A percentile compares a stretch with the other conserved stretches of the same genome.
phyloP scores from a whole-genome alignment of 2,329 filamentous ascomycete species.

The Lasiodiplodia theobromae region DNA sequence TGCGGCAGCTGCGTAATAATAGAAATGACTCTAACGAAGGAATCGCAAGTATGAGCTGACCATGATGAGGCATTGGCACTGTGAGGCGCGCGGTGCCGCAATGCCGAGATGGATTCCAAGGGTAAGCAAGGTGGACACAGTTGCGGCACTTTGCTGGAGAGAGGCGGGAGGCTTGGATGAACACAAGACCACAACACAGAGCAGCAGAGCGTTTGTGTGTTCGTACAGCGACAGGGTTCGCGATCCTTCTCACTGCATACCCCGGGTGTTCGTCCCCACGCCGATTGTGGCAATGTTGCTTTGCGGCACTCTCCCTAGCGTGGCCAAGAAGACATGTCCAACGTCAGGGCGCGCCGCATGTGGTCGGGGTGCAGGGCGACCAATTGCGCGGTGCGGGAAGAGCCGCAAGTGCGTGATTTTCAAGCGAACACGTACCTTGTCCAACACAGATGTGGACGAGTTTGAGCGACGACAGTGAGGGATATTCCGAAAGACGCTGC shows the following conservation, averaged over 20 bases:
- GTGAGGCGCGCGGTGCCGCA: not conserved
- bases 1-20: not conserved
- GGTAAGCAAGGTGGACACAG: not conserved
- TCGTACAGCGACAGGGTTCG: slow-evolving; percentile 1
- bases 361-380: slow-evolving; percentile 2
- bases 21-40: not conserved
- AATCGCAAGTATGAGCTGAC: not conserved
- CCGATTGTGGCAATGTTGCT: slow-evolving; percentile 7
- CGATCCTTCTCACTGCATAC: slow-evolving; percentile 9
- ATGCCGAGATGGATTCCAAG: not conserved
- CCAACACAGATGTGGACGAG: not conserved
- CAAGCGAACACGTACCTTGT: slow-evolving; percentile 11
- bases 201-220: slow-evolving; percentile 15
- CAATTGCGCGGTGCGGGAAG: not conserved
- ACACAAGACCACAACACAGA: slow-evolving; percentile 22
- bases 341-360: not conserved
- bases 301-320: not conserved
- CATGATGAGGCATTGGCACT: not conserved
- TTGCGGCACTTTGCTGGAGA: not conserved
- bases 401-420: slow-evolving; percentile 26
- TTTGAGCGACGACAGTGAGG: not conserved
- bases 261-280: not conserved
- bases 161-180: not conserved
- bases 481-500: not conserved
- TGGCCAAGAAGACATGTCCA: not conserved